Percentiles rank a stretch among this genome's conserved stretches.
Conservation (phyloP, 768 basidiomycete species). For the Ramaria sp. region DNA sequence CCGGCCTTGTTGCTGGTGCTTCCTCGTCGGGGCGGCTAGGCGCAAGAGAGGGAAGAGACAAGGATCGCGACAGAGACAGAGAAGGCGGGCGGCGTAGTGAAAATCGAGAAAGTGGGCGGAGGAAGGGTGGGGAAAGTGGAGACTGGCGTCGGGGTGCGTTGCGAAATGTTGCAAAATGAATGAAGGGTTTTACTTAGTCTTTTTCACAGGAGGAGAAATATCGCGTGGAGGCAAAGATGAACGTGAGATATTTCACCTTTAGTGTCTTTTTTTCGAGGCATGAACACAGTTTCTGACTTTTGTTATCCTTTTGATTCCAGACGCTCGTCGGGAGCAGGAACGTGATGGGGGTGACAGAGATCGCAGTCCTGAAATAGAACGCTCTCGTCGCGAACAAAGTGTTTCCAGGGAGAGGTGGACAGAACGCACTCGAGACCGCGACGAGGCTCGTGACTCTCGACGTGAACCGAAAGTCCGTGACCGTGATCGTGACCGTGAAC, state of each 20-base stretch:
- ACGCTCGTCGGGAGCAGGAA: not conserved
- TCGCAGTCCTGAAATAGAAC: conserved; percentile 46
- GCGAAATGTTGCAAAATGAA: not conserved
- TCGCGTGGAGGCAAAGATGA: conserved; percentile 6
- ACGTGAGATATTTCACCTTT: conserved; percentile 1
- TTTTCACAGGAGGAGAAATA: conserved; percentile 1
- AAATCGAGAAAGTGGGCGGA: conserved; percentile 44
- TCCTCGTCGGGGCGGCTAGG: not conserved
- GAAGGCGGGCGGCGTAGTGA: conserved; percentile 1
- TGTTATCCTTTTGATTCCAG: not conserved
- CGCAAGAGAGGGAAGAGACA: not conserved
- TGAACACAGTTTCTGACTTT: not conserved
- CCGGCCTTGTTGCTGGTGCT: not conserved
- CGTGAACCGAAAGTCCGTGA: conserved; percentile 26
- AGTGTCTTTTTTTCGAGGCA: not conserved
- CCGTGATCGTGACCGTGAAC: conserved; percentile 22
- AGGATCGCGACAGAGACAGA: conserved; percentile 10
- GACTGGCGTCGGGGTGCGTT: conserved; percentile 74
- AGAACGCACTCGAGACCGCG: conserved; percentile 25
- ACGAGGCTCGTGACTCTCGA: not conserved
- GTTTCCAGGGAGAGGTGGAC: conserved; percentile 27
- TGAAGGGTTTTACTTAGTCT: not conserved
- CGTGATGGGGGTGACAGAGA: conserved; percentile 27
- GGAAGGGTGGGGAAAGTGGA: conserved; percentile 62
- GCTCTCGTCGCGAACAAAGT: conserved; percentile 52